Evolutionary conservation across 257 asterid genomes (phyloP), one percentile per base, ranked within the genome.

Genomic region (Solanum arcanum): DNA sequence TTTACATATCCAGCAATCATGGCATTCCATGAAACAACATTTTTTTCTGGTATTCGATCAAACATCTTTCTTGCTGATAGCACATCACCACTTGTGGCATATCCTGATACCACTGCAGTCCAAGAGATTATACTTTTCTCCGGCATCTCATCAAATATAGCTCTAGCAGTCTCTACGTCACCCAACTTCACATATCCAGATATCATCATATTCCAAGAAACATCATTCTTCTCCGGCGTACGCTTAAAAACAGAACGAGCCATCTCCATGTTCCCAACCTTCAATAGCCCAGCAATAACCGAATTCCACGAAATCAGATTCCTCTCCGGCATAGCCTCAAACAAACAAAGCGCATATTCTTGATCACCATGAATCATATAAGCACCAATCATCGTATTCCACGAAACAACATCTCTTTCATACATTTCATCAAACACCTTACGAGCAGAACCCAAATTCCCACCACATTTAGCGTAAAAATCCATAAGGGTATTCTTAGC

Each of bases 21-120:
- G 9, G 95, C 94, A 29, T 93, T 93, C 95, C 95, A 93, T 0
- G 94, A 89, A 59, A 93, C 88, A n/a, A 92, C 94, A 74, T 86
- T 93, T 90, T 91, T 91, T 3, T 5, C 47, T 3, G 93, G 93
- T 91, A 93, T 91, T 59, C 47, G 87, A 60, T 83, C 44, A 37
- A 92, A 92, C 13, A 90, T 33, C 46, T 35, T 87, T 52, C 90
- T 89, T 37, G 94, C 93, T 31, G 91, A 88, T 84, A 77, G 70
- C 37, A 89, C 41, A 86, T 88, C 93, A 6, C 93, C 91, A 25
- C 73, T 59, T 69, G 73, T 86, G 9, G 94, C 92, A 47, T 91
- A 91, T 39, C 94, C 94, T 4, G 93, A 91, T 15, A 92, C 90
- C 92, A 91, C 86, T 3, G 91, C 52, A 5, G 93, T 92, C 94